These are phyloP conservation scores for Saccharomycopsis hybrid DNA, from an alignment of 1,139 yeast genomes.

Conservation along the genomic window DNA sequence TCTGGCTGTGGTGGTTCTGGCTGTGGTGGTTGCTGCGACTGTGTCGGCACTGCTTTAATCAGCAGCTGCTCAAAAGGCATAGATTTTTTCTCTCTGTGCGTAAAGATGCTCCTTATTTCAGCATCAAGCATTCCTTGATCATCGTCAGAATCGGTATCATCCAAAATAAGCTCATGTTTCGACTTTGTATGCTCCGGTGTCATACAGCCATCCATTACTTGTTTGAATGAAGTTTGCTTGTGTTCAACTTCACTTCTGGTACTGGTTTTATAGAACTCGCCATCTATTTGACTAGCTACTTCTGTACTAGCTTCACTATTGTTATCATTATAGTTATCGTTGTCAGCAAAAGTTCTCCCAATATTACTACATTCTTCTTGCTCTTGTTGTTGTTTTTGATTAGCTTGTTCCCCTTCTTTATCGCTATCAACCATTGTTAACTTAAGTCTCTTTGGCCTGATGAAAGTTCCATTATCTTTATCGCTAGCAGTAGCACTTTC, in stretches of 20 bases:
- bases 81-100: no score
- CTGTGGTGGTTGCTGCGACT: no score
- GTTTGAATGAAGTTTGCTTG: not conserved
- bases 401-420: conserved; percentile 4
- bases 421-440: no score
- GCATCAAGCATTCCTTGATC: no score
- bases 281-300: conserved; percentile 11
- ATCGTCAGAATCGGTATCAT: no score
- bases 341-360: no score
- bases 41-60: no score
- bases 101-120: no score
- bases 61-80: no score
- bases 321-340: not conserved
- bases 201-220: conserved; percentile 4
- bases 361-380: no score
- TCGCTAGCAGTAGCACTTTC: not conserved
- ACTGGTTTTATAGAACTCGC: conserved; percentile 1
- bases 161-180: no score
- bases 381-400: not conserved
- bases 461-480: not conserved
- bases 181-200: conserved; percentile 14
- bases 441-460: not conserved
- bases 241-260: conserved; percentile 7
- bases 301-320: conserved; percentile 15
- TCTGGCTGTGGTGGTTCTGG: no score